Base-by-base conservation (phyloP, 768 basidiomycete genomes). In the Pseudohyphozyma bogoriensis region DNA sequence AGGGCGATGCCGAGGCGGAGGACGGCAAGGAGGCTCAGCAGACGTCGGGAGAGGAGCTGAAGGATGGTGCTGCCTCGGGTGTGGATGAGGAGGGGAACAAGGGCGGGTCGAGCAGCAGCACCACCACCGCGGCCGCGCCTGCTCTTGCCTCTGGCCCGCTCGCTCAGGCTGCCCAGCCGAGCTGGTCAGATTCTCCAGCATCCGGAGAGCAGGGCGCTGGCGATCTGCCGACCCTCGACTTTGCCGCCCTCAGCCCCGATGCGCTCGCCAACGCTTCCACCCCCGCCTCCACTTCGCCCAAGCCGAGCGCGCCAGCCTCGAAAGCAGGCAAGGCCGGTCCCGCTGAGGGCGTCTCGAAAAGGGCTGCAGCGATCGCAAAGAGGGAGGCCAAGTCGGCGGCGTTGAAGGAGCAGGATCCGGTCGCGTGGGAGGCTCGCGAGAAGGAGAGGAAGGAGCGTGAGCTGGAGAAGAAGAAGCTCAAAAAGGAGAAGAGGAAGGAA, bases 361-460 rank as follows among this genome's bases (percentile, higher is more conserved):
- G 45, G 45, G 55, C 55, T 44, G 44, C 46, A 18, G 7, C 15
- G n/a, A 26, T 49, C 16, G 55, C 56, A 39, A n/a, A 31, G 22
- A 28, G 54, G 10, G 55, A 56, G 29, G 51, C 55, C 24, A 65
- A 62, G 58, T 51, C 36, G 35, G 60, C 58, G 10, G 60, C 54
- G 49, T 54, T 59, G 50, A 56, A 46, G 55, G 54, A 37, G 46
- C 52, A 52, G 39, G 60, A 65, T 31, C 64, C 64, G n/a, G 54
- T 29, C n/a, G 57, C 50, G 29, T 58, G 42, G 37, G 64, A 59
- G 35, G n/a, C n/a, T 18, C 22, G 28, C 33, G 64, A 62, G 32
- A 51, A 31, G 50, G 58, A 59, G 56, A 35, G 44, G 28, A 9
- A n/a, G 26, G 51, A 54, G 46, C 51, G 51, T 20, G 56, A 39